These are phyloP conservation scores for Russula earlei DNA, from an alignment of 768 basidiomycete species.

Conservation along the genomic window DNA sequence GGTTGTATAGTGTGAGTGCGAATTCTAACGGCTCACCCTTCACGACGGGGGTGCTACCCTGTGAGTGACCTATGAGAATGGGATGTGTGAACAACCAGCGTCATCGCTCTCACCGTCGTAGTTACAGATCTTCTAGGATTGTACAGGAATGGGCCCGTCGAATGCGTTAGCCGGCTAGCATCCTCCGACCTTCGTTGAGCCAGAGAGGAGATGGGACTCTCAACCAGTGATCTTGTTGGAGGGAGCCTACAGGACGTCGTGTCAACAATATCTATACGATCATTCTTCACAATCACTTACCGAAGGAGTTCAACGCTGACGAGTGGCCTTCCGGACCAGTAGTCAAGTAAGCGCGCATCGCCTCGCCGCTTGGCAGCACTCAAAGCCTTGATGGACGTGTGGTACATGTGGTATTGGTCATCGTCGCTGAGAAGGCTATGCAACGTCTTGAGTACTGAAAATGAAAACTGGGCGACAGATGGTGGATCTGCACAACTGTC, in stretches of 20 bases:
- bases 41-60: constrained; percentile 60
- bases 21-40: constrained; percentile 81
- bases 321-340: constrained; percentile 80
- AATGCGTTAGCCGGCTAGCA: constrained; percentile 35
- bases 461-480: constrained; percentile 78
- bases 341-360: constrained; percentile 58
- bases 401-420: constrained; percentile 76
- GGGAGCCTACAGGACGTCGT: constrained; percentile 43
- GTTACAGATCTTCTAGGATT: constrained; percentile 66
- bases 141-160: constrained; percentile 80
- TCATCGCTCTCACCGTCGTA: constrained; percentile 41
- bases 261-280: constrained; percentile 6
- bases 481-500: constrained; percentile 52
- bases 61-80: constrained; percentile 2
- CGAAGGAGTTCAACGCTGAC: constrained; percentile 68
- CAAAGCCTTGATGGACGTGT: constrained; percentile 63
- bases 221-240: constrained; percentile 56
- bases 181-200: constrained; percentile 32
- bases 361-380: constrained; percentile 71
- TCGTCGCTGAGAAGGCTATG: constrained; percentile 55
- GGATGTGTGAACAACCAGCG: neutral
- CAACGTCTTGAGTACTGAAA: constrained; percentile 75
- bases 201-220: constrained; percentile 57
- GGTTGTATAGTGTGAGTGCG: constrained; percentile 78
- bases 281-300: constrained; percentile 37